These are phyloP conservation scores for Rhizoclosmatium sp. DNA, from an alignment of 192 early-diverging fungal genomes.

Conservation along the genomic window DNA sequence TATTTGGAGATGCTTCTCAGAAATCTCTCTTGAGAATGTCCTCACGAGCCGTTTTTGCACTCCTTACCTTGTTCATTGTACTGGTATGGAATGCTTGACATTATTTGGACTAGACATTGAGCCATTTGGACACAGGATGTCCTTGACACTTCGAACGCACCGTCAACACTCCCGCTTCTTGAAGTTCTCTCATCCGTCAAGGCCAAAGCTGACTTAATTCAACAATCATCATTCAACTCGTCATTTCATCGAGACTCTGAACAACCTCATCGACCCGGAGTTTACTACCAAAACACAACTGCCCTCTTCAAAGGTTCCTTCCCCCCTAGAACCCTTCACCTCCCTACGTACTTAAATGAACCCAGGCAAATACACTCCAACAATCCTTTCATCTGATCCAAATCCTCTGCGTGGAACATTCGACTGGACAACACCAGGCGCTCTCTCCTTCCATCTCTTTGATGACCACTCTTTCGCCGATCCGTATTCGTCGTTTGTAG, in stretches of 20 bases:
- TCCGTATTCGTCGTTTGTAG: background rate
- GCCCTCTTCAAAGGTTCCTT: background rate
- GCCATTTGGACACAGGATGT: background rate
- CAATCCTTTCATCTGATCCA: background rate
- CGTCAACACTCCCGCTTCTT: background rate
- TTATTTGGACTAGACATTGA: background rate
- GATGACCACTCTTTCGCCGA: background rate
- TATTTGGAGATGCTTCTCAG: background rate
- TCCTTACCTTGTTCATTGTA: background rate
- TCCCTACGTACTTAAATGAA: background rate
- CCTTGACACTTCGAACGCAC: background rate
- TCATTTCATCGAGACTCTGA: too few species aligned
- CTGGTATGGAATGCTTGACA: background rate
- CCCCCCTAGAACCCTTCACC: background rate
- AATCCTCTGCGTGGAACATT: background rate
- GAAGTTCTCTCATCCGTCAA: background rate
- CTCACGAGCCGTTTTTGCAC: background rate
- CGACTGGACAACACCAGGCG: slow-evolving; percentile 13
- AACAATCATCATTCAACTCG: too few species aligned
- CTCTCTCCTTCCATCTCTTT: background rate
- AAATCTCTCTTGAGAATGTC: slow-evolving; percentile 6
- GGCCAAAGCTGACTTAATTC: too few species aligned
- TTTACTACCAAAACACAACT: background rate
- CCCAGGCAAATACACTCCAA: background rate
- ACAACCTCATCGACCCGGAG: too few species aligned